These are phyloP conservation scores for Spiraea crenata DNA, from an alignment of 331 rosid genomes.

Conservation along the genomic window DNA sequence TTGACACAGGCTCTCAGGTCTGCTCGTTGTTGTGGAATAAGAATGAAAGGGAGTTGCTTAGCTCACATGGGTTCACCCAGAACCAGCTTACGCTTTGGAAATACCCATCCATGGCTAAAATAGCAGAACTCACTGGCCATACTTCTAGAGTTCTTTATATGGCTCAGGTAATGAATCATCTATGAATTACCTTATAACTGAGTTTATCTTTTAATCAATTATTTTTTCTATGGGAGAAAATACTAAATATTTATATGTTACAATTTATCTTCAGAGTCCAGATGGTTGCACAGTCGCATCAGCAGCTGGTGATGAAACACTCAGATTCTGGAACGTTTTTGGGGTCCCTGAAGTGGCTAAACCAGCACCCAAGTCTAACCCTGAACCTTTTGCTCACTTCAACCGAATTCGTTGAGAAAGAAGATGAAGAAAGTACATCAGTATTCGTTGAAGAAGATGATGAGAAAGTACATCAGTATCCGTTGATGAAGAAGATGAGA, in stretches of 20 bases:
- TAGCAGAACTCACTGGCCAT: conserved; percentile 81
- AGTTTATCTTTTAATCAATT: too few species aligned
- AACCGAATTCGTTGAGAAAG: conserved; percentile 48
- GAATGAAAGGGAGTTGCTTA: conserved; percentile 81
- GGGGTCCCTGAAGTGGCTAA: conserved; percentile 70
- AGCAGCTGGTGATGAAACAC: conserved; percentile 71
- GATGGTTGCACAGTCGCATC: conserved; percentile 85
- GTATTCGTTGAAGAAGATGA: too few species aligned
- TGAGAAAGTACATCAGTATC: background rate
- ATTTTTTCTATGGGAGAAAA: too few species aligned
- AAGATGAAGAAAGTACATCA: background rate
- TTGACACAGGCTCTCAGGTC: conserved; percentile 76
- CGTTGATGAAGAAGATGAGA: background rate
- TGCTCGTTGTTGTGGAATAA: conserved; percentile 79
- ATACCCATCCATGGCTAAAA: conserved; percentile 84
- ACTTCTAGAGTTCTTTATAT: conserved; percentile 78
- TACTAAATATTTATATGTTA: background rate
- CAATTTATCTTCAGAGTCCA: conserved; percentile 45
- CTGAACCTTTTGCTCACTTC: conserved; percentile 65
- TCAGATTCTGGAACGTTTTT: conserved; percentile 81
- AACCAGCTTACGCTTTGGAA: conserved; percentile 88
- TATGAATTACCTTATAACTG: background rate
- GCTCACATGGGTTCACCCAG: conserved; percentile 74
- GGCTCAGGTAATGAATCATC: conserved; percentile 42
- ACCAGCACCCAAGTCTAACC: conserved; percentile 55